Evolutionary conservation across 345 rosid species (phyloP).

Genomic region (Mangifera indica): DNA sequence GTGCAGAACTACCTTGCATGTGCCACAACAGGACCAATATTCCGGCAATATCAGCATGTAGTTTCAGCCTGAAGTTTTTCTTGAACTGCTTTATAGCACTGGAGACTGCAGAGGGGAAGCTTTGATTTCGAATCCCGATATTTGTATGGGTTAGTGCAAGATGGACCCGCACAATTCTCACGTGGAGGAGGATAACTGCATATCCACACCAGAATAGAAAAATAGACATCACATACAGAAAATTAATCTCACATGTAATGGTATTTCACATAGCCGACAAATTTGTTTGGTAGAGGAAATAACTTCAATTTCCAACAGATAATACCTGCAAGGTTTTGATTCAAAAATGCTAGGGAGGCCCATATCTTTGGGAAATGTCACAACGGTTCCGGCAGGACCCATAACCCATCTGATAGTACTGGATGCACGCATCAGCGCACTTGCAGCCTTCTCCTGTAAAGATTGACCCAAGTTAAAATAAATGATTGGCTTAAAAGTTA

Average conservation of each 20-base stretch:
- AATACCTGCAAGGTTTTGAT: slow-evolving; percentile 55
- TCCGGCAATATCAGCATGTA: slow-evolving; percentile 25
- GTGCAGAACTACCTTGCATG: slow-evolving; percentile 18
- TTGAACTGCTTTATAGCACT: slow-evolving; percentile 83
- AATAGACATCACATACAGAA: slow-evolving; percentile 11
- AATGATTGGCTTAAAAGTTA: slow-evolving; percentile 6
- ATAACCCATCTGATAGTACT: slow-evolving; percentile 60
- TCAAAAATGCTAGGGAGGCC: slow-evolving; percentile 76
- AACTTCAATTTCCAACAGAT: slow-evolving; percentile 1
- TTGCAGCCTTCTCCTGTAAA: slow-evolving; percentile 75
- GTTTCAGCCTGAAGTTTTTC: slow-evolving; percentile 33
- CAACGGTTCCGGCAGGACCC: slow-evolving; percentile 69
- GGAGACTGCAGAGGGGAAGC: slow-evolving; percentile 88
- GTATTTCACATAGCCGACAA: neutral
- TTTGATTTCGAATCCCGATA: slow-evolving; percentile 88
- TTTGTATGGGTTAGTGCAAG: slow-evolving; percentile 69
- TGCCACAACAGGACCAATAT: neutral
- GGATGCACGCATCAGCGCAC: slow-evolving; percentile 44
- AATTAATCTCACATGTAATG: neutral
- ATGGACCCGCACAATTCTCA: slow-evolving; percentile 82
- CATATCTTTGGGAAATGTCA: slow-evolving; percentile 74
- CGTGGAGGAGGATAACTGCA: slow-evolving; percentile 91
- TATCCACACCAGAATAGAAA: slow-evolving; percentile 7
- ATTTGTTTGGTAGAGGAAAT: neutral
- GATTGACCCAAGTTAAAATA: slow-evolving; percentile 14